Base-by-base conservation (phyloP, 1,139 yeast species). In the Zygotorulaspora mrakii region DNA sequence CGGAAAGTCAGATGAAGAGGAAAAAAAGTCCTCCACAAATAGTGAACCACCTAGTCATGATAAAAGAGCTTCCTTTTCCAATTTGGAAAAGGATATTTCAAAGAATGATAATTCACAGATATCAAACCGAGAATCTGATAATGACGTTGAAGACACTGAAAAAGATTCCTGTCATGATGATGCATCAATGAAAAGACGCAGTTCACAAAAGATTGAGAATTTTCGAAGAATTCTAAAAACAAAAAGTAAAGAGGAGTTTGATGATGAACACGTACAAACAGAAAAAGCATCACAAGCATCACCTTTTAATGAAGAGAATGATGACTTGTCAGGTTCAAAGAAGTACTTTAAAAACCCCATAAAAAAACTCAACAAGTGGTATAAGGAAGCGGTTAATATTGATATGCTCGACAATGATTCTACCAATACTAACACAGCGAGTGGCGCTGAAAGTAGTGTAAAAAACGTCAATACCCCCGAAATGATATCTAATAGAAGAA, bases 351-450 rank as follows among this genome's bases (percentile, higher is more conserved):
- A 72, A 3, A 64, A 61, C 35, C 74, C 83, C 0, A 61, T 80
- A 35, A 75, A 71, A 45, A 80, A 76, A 51, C 62, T 82, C n/a
- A 85, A 84, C 1, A 79, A 75, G 47, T 80, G 89, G 87, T 82
- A 82, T 51, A 76, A 72, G 40, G 79, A 74, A 38, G 73, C 68
- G n/a, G 68, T 59, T 0, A 45, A 42, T 4, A 47, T 40, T 25
- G 48, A 41, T 13, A 47, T 44, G 29, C 36, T 36, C 2, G 39
- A 40, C 7, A 26, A 32, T 14, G 40, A 42, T 5, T 39, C n/a
- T n/a, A n/a, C n/a, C n/a, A n/a, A n/a, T n/a, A n/a, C n/a, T n/a
- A n/a, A n/a, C n/a, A n/a, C n/a, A n/a, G n/a, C 32, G n/a, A 28
- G 45, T 4, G 30, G 31, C 11, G 38, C 31, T n/a, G 21, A 29